phyloP scores from a whole-genome alignment of 2,329 filamentous ascomycete genomes.

The Nemania sp. region DNA sequence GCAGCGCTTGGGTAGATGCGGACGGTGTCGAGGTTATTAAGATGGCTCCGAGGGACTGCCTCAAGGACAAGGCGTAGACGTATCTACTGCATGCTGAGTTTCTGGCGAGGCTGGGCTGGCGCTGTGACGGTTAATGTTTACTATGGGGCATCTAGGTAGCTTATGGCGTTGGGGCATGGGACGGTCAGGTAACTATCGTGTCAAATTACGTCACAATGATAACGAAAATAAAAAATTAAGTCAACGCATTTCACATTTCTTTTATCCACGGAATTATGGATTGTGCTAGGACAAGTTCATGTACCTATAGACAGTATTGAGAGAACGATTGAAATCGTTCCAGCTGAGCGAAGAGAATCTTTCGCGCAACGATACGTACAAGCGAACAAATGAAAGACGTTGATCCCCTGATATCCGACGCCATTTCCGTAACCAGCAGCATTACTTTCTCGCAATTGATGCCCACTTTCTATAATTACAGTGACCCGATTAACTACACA shows the following conservation, averaged over 20 bases:
- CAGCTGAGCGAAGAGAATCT: constrained; percentile 9
- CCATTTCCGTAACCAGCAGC: background rate
- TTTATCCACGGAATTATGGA: too few species aligned
- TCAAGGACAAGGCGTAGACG: background rate
- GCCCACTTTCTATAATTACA: background rate
- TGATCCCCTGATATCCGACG: background rate
- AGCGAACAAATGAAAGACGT: constrained; percentile 5
- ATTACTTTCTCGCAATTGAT: background rate
- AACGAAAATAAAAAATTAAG: too few species aligned
- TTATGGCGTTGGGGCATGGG: background rate
- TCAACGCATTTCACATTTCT: too few species aligned
- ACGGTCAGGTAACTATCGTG: too few species aligned
- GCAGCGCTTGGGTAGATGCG: constrained; percentile 68
- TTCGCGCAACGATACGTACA: constrained; percentile 1
- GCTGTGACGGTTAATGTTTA: background rate
- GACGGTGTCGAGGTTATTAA: constrained; percentile 56
- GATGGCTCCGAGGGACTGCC: constrained; percentile 40
- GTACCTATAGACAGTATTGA: too few species aligned
- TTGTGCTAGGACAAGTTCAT: too few species aligned
- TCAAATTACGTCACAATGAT: too few species aligned
- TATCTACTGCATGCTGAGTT: background rate
- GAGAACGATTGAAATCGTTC: constrained; percentile 1
- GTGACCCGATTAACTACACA: background rate
- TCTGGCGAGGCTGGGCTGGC: too few species aligned
- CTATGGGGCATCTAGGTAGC: background rate